phyloP scores from a whole-genome alignment of 495 filamentous ascomycete genomes.

The Talaromyces thailandensis region DNA sequence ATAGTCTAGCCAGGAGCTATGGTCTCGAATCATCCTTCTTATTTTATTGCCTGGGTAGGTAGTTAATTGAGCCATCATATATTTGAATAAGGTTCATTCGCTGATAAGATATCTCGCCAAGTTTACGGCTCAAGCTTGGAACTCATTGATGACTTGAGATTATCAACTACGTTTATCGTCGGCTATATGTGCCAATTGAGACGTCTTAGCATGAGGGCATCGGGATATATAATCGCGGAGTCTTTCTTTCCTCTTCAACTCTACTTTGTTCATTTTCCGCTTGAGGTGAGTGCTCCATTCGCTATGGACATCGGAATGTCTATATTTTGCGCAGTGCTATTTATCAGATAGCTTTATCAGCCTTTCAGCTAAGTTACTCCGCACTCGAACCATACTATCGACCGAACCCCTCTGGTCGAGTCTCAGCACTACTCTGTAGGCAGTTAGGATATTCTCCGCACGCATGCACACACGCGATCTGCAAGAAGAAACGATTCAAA shows the following conservation, averaged over 20 bases:
- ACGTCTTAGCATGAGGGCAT: not conserved
- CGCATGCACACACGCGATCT: not conserved
- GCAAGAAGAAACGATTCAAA: not conserved
- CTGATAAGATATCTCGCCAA: not conserved
- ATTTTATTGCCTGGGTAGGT: not conserved
- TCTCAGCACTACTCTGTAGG: not conserved
- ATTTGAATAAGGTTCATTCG: not conserved
- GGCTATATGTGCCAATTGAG: not conserved
- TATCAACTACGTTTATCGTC: not conserved
- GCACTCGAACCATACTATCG: not conserved
- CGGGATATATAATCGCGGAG: not conserved
- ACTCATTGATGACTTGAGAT: not conserved
- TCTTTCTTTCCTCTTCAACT: not conserved
- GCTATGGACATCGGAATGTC: not conserved
- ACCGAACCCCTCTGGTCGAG: not conserved
- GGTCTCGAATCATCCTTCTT: not conserved
- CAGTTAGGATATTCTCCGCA: not conserved
- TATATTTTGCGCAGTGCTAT: not conserved
- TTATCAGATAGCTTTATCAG: not conserved
- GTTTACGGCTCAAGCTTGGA: not conserved
- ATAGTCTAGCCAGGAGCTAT: not conserved
- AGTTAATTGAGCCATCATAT: conserved; percentile 1
- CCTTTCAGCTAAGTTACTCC: not conserved
- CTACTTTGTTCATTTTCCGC: not conserved
- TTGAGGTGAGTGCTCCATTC: not conserved